These are phyloP conservation scores for Dendrobium huoshanense DNA, from an alignment of 106 monocot genomes.

Conservation along the genomic window DNA sequence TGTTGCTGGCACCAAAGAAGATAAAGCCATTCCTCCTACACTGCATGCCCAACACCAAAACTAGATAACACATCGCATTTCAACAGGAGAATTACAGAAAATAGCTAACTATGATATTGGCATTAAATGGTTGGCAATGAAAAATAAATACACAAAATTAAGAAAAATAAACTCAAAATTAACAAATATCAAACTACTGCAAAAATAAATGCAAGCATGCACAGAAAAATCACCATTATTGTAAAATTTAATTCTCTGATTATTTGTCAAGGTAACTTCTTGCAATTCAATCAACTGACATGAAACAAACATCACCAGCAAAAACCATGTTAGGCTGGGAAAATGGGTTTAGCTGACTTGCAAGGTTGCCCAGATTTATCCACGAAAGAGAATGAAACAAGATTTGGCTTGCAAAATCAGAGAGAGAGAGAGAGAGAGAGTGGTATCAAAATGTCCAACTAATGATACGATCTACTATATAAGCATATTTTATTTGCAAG, in stretches of 20 bases:
- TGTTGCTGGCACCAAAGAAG: conserved; percentile 72
- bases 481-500: neutral
- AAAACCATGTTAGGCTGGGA: neutral
- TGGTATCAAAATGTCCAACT: neutral
- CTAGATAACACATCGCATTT: neutral
- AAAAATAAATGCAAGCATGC: neutral
- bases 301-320: neutral
- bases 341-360: neutral
- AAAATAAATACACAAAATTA: neutral
- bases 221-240: neutral
- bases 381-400: neutral
- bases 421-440: neutral
- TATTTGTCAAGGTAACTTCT: neutral
- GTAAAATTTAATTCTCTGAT: neutral
- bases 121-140: neutral
- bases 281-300: neutral
- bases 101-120: neutral
- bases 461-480: neutral
- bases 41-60: conserved; percentile 42
- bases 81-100: neutral
- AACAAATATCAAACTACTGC: neutral
- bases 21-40: conserved; percentile 97
- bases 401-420: neutral
- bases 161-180: neutral
- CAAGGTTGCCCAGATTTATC: neutral